Evolutionary conservation across 805 yeast species (phyloP), one percentile per base, ranked within the genome.

Genomic region (Saturnispora quitensis): DNA sequence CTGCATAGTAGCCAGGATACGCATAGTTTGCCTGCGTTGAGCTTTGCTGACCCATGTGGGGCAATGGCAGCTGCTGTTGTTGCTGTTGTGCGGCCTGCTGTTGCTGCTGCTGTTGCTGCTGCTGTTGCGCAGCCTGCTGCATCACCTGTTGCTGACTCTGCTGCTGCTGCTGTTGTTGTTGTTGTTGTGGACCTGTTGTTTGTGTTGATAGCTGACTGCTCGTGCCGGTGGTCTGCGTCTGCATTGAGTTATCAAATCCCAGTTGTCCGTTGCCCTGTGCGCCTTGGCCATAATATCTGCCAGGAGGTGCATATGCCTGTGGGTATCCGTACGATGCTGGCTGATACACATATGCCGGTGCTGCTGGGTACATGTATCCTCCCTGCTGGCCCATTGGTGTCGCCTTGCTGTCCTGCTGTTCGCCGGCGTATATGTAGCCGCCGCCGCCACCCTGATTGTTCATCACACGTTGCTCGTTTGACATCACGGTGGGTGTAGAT

Each of bases 91-190:
- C 33, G 6, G 33, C 33, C 22, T 9, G 33, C 33, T 27, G 22
- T 3, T 22, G 22, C 5, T 40, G 48, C 10, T 25, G 50, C 17
- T 45, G 50, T 20, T 45, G 50, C 18, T 43, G 28, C 36, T 17
- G 44, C 12, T 45, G 48, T 35, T 24, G 42, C 18, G 28, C 18
- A 18, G 4, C 48, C 44, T 50, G 59, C 12, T 50, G 27, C 27
- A 25, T 25, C 7, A 25, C 17, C 20, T 20, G 49, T 52, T 56
- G 62, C 13, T 22, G 43, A 20, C 20, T 20, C 10, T 43, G 31
- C 20, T 34, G 47, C 13, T 22, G 45, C 35, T 43, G 46, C 5
- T 36, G 40, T 3, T 38, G 43, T 24, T 49, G 51, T 43, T 34
- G 51, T 18, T 40, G 50, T 8, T 45, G 40, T 8, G 31, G 13